Evolutionary conservation across 2,329 filamentous ascomycete species (phyloP), one percentile per base, ranked within the genome.

Genomic region (Sporothrix mexicana): DNA sequence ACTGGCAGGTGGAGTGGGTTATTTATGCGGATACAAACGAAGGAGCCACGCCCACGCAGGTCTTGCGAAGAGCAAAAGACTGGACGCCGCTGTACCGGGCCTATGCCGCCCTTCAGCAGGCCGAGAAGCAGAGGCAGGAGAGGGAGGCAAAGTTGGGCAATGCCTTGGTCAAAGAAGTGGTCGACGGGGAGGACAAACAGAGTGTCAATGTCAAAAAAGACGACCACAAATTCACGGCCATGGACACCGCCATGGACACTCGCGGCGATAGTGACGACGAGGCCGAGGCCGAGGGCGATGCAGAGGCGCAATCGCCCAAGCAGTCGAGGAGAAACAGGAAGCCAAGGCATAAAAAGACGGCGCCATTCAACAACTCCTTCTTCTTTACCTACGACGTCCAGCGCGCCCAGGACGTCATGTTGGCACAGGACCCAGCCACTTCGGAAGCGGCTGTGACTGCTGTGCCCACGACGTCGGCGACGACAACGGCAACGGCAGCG

Each of bases 1-100:
- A 89, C 76, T 92, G 90, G 90, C 88, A 90, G 77, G 85, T 92
- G 1, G 90, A 92, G 79, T 92, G 89, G 89, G 76, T 91, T 10
- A 73, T 84, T 0, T 80, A 84, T 45, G 51, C 51, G 2, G 20
- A 20, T 10, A 53, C 51, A 8, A 53, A 2, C 17, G 74, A 9
- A 74, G 73, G 53, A 6, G 1, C 36, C 23, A 68, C 66, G 55
- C 77, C 78, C 13, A 80, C 77, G 49, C 81, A 80, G 69, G 77
- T 84, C 41, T 74, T 84, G 36, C 78, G 80, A 62, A 84, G 83
- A 71, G 75, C 78, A 10, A 78, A 84, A 9, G 84, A 85, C 45
- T 76, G 79, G 70, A 80, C 72, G 73, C 78, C 79, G 4, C 71
- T 82, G 5, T 76, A 77, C 72, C 71, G 73, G 12, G 78, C 76